These are phyloP conservation scores for Leccinellum albellum DNA, from an alignment of 768 basidiomycete genomes.

Conservation along the genomic window DNA sequence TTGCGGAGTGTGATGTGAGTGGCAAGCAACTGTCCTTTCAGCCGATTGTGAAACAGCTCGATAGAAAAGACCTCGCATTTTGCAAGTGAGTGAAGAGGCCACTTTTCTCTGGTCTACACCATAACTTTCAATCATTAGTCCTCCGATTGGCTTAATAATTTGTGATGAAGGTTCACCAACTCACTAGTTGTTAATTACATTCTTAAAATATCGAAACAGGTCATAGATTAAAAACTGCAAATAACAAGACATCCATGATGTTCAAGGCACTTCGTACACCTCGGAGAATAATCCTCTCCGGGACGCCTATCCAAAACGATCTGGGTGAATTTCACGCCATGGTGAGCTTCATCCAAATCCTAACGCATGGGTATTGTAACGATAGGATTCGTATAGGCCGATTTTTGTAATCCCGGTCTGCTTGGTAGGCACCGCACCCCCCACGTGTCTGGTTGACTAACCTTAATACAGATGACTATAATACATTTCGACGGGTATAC, in stretches of 20 bases:
- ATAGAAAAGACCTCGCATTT: slow-evolving; percentile 52
- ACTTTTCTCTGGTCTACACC: background rate
- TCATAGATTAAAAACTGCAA: slow-evolving; percentile 89
- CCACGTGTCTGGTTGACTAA: background rate
- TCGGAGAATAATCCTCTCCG: slow-evolving; percentile 84
- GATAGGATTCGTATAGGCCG: slow-evolving; percentile 47
- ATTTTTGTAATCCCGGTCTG: slow-evolving; percentile 92
- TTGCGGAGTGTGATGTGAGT: slow-evolving; percentile 78
- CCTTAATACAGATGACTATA: slow-evolving; percentile 58
- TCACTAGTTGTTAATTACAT: background rate
- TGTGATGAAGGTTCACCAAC: slow-evolving; percentile 81
- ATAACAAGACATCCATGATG: slow-evolving; percentile 85
- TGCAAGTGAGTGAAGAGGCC: slow-evolving; percentile 50
- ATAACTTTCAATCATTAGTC: slow-evolving; percentile 41
- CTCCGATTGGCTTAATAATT: slow-evolving; percentile 87
- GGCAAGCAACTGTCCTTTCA: background rate
- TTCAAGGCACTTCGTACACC: slow-evolving; percentile 74
- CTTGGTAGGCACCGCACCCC: slow-evolving; percentile 48
- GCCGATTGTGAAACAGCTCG: slow-evolving; percentile 2
- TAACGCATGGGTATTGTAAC: background rate
- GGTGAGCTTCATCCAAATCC: slow-evolving; percentile 46
- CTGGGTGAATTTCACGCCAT: slow-evolving; percentile 94
- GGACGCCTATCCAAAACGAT: slow-evolving; percentile 97
- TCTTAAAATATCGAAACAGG: slow-evolving; percentile 41
- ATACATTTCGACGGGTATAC: slow-evolving; percentile 74